Base-by-base conservation (phyloP, 2,329 filamentous ascomycete species). In the Penicillium sp. region DNA sequence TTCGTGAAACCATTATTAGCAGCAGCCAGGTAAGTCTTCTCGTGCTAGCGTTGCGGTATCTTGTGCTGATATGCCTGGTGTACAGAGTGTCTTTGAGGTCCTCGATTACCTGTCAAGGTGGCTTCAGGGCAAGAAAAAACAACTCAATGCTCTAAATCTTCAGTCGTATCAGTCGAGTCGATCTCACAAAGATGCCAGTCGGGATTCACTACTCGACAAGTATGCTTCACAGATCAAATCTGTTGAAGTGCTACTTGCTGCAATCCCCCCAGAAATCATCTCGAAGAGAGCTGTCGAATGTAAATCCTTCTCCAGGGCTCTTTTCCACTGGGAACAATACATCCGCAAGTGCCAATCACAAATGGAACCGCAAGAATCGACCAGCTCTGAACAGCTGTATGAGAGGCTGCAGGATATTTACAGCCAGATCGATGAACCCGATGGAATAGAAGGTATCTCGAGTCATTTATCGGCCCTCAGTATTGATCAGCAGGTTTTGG, bases 241-340 rank as follows among this genome's bases (percentile, higher is more conserved):
- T 10, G 91, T 98, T 4, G 91, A 96, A 59, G 83, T 85, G 0
- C 86, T 97, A 54, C 78, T 97, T 22, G 80, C 82, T n/a, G 81
- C 81, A 26, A 89, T 92, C 59, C 89, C 89, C 0, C 87, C 89
- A 4, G 87, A 91, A 68, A 79, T 90, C n/a, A 87, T 91, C 55
- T 93, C 95, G 7, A 86, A 88, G 66, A 87, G 94, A 67, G 93
- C 95, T 10, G 87, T 97, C n/a, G 91, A 97, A 72, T 98, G 94
- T 78, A 92, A 91, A 62, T 95, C 96, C 9, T 98, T 94, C 74
- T 89, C 95, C 8, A 88, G 95, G 55, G 95, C 96, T 1, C 82
- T 99, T 19, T 97, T 97, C 73, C 92, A 98, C 73, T 91, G 96
- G 82, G 95, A 99, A 77, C 92, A 96, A 69, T 91, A 97, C 73